These are phyloP conservation scores for Vicia faba DNA, from an alignment of 306 rosid species.

Conservation along the genomic window DNA sequence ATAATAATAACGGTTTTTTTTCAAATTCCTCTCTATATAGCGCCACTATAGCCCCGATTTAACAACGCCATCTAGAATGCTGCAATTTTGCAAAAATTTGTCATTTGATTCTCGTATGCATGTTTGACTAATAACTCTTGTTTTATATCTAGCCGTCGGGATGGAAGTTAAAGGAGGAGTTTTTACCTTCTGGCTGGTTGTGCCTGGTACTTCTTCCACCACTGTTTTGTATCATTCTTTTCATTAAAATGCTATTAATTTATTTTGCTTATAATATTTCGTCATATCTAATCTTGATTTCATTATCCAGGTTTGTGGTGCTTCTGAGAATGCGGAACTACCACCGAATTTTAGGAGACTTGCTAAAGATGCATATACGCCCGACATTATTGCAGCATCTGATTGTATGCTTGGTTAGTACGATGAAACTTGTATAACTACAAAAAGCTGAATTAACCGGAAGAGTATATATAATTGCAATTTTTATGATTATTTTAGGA, in stretches of 20 bases:
- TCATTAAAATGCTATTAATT: constrained; percentile 13
- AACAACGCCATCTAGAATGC: neutral
- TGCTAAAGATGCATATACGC: constrained; percentile 82
- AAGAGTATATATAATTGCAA: constrained; percentile 14
- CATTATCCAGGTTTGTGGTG: constrained; percentile 83
- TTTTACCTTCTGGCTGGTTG: constrained; percentile 89
- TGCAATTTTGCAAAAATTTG: constrained; percentile 15
- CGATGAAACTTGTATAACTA: constrained; percentile 25
- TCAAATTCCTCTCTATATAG: neutral
- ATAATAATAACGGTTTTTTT: neutral
- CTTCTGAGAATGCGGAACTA: constrained; percentile 72
- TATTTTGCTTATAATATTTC: constrained; percentile 16
- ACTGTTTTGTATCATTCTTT: constrained; percentile 33
- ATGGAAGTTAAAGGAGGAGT: constrained; percentile 90
- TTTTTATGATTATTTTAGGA: constrained; percentile 52
- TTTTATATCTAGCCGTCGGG: constrained; percentile 82
- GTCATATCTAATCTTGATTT: constrained; percentile 25
- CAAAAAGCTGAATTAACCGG: constrained; percentile 28
- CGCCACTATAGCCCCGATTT: neutral
- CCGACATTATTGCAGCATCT: constrained; percentile 88
- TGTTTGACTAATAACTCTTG: constrained; percentile 29
- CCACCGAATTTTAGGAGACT: constrained; percentile 83
- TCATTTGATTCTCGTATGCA: neutral
- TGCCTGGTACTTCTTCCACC: constrained; percentile 67
- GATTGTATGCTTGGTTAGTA: constrained; percentile 98